phyloP scores from a whole-genome alignment of 768 basidiomycete species.

The Phaffia tasmanica region DNA sequence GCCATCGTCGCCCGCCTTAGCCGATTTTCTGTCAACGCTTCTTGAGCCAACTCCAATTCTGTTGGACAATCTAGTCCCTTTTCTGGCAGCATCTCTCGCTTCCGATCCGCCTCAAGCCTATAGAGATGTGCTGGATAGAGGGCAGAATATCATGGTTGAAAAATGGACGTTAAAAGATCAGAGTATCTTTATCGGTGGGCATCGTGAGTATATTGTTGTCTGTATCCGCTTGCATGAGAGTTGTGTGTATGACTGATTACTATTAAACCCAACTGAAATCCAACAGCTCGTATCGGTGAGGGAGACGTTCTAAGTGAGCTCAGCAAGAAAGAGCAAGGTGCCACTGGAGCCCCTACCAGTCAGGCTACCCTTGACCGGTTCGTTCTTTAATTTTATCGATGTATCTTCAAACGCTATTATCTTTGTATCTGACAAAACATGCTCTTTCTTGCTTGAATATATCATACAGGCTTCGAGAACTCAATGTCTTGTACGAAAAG shows the following conservation, averaged over 20 bases:
- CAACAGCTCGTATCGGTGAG: slow-evolving; percentile 63
- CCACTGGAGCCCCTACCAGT: slow-evolving; percentile 47
- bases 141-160: slow-evolving; percentile 24
- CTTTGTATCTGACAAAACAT: not conserved
- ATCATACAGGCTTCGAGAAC: slow-evolving; percentile 45
- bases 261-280: no score
- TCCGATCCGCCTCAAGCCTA: slow-evolving; percentile 39
- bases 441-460: not conserved
- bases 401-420: not conserved
- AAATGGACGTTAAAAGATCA: slow-evolving; percentile 34
- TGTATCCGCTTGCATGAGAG: no score
- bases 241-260: no score
- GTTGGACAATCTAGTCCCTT: slow-evolving; percentile 45
- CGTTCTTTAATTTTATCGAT: slow-evolving; percentile 21
- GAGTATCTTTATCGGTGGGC: slow-evolving; percentile 63
- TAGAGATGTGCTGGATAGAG: slow-evolving; percentile 47
- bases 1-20: slow-evolving; percentile 24
- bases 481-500: slow-evolving; percentile 67
- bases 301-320: slow-evolving; percentile 59
- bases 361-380: slow-evolving; percentile 59
- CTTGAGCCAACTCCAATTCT: slow-evolving; percentile 63
- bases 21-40: slow-evolving; percentile 39
- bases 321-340: slow-evolving; percentile 70
- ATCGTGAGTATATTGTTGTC: slow-evolving; percentile 41
- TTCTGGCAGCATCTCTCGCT: slow-evolving; percentile 27